Evolutionary conservation across 2,329 filamentous ascomycete genomes (phyloP).

Genomic region (Elsinoe arachidis): DNA sequence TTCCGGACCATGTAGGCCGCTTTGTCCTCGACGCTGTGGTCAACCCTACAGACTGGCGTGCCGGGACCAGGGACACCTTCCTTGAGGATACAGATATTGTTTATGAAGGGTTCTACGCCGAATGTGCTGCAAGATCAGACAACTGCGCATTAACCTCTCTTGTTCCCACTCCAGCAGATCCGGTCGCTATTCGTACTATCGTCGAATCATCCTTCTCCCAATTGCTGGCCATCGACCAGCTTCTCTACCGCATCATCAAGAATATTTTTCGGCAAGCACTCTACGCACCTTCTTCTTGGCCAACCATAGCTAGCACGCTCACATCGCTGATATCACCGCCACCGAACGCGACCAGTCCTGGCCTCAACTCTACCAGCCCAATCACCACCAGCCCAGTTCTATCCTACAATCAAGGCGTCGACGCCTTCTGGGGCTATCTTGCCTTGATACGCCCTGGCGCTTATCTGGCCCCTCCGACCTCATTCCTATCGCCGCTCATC

Average conservation of each 20-base stretch:
- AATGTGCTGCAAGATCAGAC: conserved; percentile 30
- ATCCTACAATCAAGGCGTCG: conserved; percentile 2
- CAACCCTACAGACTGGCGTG: conserved; percentile 30
- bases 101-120: conserved; percentile 38
- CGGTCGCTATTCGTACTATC: not conserved
- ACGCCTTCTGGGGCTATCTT: conserved; percentile 3
- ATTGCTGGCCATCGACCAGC: not conserved
- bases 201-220: not conserved
- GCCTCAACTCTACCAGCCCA: not conserved
- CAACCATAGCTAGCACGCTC: not conserved
- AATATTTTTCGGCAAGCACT: not conserved
- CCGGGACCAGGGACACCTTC: conserved; percentile 23
- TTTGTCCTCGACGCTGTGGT: conserved; percentile 40
- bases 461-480: not conserved
- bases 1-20: conserved; percentile 29
- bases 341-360: not conserved
- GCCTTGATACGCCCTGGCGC: not conserved
- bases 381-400: not conserved
- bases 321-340: not conserved
- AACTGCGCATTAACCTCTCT: conserved; percentile 26
- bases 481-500: not conserved
- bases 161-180: not conserved
- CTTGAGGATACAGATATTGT: conserved; percentile 28
- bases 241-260: not conserved
- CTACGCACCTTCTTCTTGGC: not conserved